phyloP scores from a whole-genome alignment of 768 basidiomycete genomes.

The Solioccasus polychromus region DNA sequence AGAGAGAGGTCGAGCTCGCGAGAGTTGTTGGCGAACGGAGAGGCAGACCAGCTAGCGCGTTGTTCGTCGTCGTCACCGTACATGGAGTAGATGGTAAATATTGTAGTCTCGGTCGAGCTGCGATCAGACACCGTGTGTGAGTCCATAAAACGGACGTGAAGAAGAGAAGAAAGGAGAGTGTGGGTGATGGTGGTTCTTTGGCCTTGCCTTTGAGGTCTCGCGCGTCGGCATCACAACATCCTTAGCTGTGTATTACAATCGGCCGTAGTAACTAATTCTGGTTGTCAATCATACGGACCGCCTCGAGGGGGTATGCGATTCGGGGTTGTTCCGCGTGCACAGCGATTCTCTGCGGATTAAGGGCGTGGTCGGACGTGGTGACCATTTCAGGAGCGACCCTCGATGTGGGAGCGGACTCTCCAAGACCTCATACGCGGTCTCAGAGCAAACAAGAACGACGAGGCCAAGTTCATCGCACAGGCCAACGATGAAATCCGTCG shows the following conservation, averaged over 20 bases:
- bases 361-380: no score
- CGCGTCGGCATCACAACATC: neutral
- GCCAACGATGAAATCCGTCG: constrained; percentile 92
- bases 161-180: neutral
- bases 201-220: constrained; percentile 1
- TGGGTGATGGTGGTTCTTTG: neutral
- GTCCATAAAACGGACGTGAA: constrained; percentile 35
- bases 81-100: constrained; percentile 86
- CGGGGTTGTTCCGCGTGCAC: no score
- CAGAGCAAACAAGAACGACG: constrained; percentile 92
- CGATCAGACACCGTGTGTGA: constrained; percentile 41
- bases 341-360: no score
- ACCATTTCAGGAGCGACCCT: no score
- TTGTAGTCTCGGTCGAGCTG: constrained; percentile 68
- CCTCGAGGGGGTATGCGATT: no score
- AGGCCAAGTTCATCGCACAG: constrained; percentile 85
- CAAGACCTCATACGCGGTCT: constrained; percentile 95
- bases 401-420: constrained; percentile 95
- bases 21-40: constrained; percentile 36
- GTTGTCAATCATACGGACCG: no score
- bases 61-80: constrained; percentile 57
- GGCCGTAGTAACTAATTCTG: no score
- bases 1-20: constrained; percentile 37
- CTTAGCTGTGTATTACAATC: constrained; percentile 3
- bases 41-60: constrained; percentile 47